A percentile compares a stretch with the other conserved stretches of the same genome.
Conservation (phyloP, 805 yeast species). For the Kodamaea neixiangensis region DNA sequence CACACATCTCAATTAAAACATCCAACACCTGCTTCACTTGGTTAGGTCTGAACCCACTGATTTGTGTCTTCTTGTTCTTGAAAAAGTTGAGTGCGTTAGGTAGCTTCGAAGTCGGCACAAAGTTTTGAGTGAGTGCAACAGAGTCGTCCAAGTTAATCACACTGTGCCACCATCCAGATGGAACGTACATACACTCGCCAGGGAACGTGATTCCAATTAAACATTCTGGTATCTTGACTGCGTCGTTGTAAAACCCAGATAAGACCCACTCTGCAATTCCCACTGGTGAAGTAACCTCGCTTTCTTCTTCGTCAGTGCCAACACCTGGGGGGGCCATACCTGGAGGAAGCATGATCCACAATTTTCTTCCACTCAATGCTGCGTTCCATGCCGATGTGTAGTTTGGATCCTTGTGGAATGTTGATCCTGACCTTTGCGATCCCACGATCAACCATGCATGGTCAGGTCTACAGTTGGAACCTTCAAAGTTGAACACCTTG, state of each 20-base stretch:
- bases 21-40: slow-evolving; percentile 45
- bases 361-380: slow-evolving; percentile 67
- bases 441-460: slow-evolving; percentile 92
- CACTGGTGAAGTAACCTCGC: slow-evolving; percentile 90
- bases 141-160: slow-evolving; percentile 83
- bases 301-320: slow-evolving; percentile 69
- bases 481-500: slow-evolving; percentile 43
- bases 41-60: slow-evolving; percentile 74
- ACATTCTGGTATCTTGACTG: slow-evolving; percentile 56
- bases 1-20: slow-evolving; percentile 14
- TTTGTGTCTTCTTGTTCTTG: slow-evolving; percentile 64
- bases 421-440: slow-evolving; percentile 78
- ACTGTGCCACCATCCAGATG: slow-evolving; percentile 97
- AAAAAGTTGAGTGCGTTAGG: slow-evolving; percentile 67
- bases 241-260: slow-evolving; percentile 76
- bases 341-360: slow-evolving; percentile 91
- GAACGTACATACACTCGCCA: slow-evolving; percentile 86
- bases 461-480: slow-evolving; percentile 68
- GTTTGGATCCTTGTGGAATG: slow-evolving; percentile 93
- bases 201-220: slow-evolving; percentile 73
- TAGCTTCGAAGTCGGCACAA: slow-evolving; percentile 69
- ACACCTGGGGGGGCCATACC: slow-evolving; percentile 81
- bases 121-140: slow-evolving; percentile 89
- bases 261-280: slow-evolving; percentile 91
- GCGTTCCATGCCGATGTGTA: slow-evolving; percentile 91